A percentile compares a stretch with the other conserved stretches of the same genome.
phyloP scores from a whole-genome alignment of 2,329 filamentous ascomycete genomes.

The Penicillium sp. region DNA sequence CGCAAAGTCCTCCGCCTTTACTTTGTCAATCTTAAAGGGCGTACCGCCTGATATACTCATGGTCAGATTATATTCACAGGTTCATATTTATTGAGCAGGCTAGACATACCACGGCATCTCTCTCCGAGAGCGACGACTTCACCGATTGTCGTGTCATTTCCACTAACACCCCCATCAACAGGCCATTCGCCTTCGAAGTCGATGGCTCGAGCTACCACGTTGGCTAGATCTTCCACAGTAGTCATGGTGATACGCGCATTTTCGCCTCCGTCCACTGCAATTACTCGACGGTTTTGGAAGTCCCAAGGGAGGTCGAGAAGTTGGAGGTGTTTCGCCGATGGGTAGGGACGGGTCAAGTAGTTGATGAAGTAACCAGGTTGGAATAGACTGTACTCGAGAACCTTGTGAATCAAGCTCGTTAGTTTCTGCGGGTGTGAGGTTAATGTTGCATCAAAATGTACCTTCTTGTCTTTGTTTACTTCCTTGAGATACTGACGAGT shows the following conservation, averaged over 20 bases:
- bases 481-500: constrained; percentile 53
- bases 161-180: constrained; percentile 39
- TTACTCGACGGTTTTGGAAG: constrained; percentile 35
- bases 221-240: constrained; percentile 37
- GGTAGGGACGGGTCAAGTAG: constrained; percentile 55
- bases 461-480: constrained; percentile 52
- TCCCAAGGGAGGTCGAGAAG: constrained; percentile 36
- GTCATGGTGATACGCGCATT: constrained; percentile 34
- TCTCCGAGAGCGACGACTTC: constrained; percentile 37
- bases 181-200: constrained; percentile 47
- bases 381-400: constrained; percentile 59
- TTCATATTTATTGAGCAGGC: neutral
- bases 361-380: constrained; percentile 58
- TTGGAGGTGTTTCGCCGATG: constrained; percentile 48
- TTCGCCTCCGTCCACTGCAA: constrained; percentile 33
- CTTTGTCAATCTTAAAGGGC: constrained; percentile 27
- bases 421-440: neutral
- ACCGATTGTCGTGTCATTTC: constrained; percentile 29
- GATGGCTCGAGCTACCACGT: constrained; percentile 38
- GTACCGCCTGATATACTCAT: neutral
- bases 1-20: constrained; percentile 35
- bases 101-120: constrained; percentile 33
- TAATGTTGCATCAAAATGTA: constrained; percentile 13
- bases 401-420: constrained; percentile 30
- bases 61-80: neutral